Evolutionary conservation across 2,329 filamentous ascomycete genomes (phyloP), one percentile per base, ranked within the genome.

Genomic region (Zasmidium angulare): DNA sequence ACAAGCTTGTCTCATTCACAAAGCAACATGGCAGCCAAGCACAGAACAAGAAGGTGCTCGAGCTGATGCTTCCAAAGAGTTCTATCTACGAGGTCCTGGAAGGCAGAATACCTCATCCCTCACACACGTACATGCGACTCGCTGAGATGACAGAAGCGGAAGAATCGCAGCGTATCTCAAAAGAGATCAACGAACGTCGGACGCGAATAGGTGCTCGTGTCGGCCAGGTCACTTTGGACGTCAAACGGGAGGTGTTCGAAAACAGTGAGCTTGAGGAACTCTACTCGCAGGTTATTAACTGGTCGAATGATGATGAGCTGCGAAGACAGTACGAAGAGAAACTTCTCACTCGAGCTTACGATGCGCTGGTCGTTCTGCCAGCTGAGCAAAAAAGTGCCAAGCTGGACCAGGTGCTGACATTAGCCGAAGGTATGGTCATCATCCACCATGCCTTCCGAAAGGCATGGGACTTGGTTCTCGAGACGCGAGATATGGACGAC

Each of bases 371-470:
- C 9, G 87, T 90, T 24, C 80, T 91, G 17, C 84, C 88, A 2
- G 61, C 81, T 1, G 86, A 87, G 2, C 79, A 86, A 59, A 98
- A 98, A 75, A 71, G 77, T 0, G 75, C 80, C 19, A 92, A 96
- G 73, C 84, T 90, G 23, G 79, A 86, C 36, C 87, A 89, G 63
- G 88, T 96, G 0, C 77, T 89, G 68, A 88, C 89, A 60, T 79
- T 95, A 54, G 92, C 93, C 0, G 86, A 88, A 63, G 95, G 93
- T 62, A 96, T 99, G 90, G 93, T 99, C 61, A 90, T 96, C 60
- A 95, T 99, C 72, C 93, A 93, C 68, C 92, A 98, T 68, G 90
- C 91, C 0, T 96, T 89, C 76, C 86, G 88, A 63, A 81, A 96
- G 17, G 95, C 95, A 0, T 99, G 96, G 96, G 89, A 91, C 68